Base-by-base conservation (phyloP, 805 yeast genomes). In the Myxozyma nipponensis region DNA sequence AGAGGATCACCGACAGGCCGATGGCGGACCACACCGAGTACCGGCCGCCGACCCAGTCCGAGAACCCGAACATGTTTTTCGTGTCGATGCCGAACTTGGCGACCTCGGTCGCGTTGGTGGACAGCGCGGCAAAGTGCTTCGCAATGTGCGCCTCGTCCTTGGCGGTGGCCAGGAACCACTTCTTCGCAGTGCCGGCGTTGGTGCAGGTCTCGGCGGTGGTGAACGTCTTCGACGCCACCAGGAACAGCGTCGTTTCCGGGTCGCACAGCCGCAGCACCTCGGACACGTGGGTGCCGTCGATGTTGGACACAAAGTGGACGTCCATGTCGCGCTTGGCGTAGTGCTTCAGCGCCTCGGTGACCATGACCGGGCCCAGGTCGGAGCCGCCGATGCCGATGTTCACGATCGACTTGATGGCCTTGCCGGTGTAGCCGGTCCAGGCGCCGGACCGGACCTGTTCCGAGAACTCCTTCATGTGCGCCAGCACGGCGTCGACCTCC, bases 11-110 rank as follows among this genome's bases (percentile, higher is more conserved):
- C 25, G 96, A 86, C 63, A 93, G 81, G 56, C 99, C 99, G 70
- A 93, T 93, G 58, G 98, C 95, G 39, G 96, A 86, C 99, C 99
- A 93, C 56, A 93, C 98, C n/a, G 98, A 93, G 83, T 93, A 93
- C 73, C 99, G 85, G 69, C 99, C 99, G 67, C 99, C 99, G 59
- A 93, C 99, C 98, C 98, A 93, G 74, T 76, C 84, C 71, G 90
- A 96, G 66, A 93, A 93, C 58, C 95, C 98, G 72, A 93, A 93
- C 99, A 93, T 93, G 78, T 93, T 93, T 70, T 82, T 84, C 69
- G 96, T 82, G 76, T 93, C 98, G 62, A 93, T 93, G 67, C 99
- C 99, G 65, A 93, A 93, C 74, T 87, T 86, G 65, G 83, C 77
- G 58, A 93, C 99, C 72, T 86, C 97, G 46, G 72, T 73, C 55